These are phyloP conservation scores for Starmera pachycereana DNA, from an alignment of 805 yeast genomes.

Conservation along the genomic window DNA sequence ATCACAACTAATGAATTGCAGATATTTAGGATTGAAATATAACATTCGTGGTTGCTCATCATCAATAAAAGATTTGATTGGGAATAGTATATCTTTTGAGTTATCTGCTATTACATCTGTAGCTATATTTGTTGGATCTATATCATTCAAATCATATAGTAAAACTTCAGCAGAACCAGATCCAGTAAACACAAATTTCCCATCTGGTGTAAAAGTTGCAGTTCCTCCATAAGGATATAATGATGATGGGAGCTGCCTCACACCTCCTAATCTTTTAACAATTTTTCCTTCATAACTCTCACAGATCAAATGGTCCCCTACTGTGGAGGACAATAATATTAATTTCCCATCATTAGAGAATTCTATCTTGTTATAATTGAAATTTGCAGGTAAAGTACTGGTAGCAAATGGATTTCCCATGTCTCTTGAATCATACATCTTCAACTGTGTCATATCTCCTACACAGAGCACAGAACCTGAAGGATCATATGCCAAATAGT, in stretches of 20 bases:
- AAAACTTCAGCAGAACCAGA: slow-evolving; percentile 42
- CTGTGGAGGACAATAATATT: slow-evolving; percentile 47
- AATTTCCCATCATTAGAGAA: slow-evolving; percentile 71
- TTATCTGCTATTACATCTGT: slow-evolving; percentile 4
- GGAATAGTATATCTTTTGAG: slow-evolving; percentile 9
- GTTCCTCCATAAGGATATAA: slow-evolving; percentile 42
- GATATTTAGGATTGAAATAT: slow-evolving; percentile 29
- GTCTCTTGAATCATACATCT: slow-evolving; percentile 22
- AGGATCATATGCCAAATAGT: slow-evolving; percentile 68
- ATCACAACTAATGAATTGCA: slow-evolving; percentile 17
- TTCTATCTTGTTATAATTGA: slow-evolving; percentile 56
- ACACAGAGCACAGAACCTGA: slow-evolving; percentile 75
- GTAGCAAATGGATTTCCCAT: too few species aligned
- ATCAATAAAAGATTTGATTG: slow-evolving; percentile 18
- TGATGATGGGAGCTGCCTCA: slow-evolving; percentile 32
- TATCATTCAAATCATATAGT: slow-evolving; percentile 37
- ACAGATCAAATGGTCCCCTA: slow-evolving; percentile 46
- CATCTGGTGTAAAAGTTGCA: slow-evolving; percentile 58
- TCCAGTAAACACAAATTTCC: slow-evolving; percentile 50
- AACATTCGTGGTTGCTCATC: slow-evolving; percentile 29
- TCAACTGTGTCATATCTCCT: slow-evolving; percentile 33
- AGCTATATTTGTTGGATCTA: slow-evolving; percentile 6
- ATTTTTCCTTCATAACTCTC: slow-evolving; percentile 62
- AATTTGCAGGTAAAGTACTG: slow-evolving; percentile 26
- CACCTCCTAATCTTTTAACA: slow-evolving; percentile 37